A percentile compares a stretch with the other conserved stretches of the same genome.
Conservation (phyloP, 2,329 filamentous ascomycete species). For the Alternaria brassicae region DNA sequence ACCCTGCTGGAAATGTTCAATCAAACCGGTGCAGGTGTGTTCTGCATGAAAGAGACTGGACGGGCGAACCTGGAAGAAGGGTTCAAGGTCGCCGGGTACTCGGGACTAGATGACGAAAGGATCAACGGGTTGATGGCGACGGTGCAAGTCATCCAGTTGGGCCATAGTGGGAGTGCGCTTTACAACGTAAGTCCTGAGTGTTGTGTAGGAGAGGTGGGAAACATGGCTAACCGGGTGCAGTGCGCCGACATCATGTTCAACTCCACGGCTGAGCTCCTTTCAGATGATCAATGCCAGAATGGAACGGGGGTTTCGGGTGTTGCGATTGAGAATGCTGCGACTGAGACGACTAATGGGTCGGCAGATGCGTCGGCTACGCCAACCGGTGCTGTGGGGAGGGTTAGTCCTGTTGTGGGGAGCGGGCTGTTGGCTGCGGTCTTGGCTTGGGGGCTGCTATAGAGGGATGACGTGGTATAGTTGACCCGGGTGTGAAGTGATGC, state of each 20-base stretch:
- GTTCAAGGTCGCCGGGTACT: conserved; percentile 34
- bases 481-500: no score
- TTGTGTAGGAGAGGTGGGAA: not conserved
- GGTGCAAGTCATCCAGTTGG: conserved; percentile 56
- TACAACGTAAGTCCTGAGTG: conserved; percentile 51
- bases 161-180: conserved; percentile 50
- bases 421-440: conserved; percentile 29
- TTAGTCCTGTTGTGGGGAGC: conserved; percentile 27
- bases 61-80: conserved; percentile 33
- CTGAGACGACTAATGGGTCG: not conserved
- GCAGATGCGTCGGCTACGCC: conserved; percentile 1
- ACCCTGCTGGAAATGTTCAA: conserved; percentile 55
- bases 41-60: conserved; percentile 53
- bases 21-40: conserved; percentile 57
- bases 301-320: conserved; percentile 50
- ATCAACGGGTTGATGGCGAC: conserved; percentile 52
- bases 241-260: conserved; percentile 56
- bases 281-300: conserved; percentile 50
- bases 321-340: conserved; percentile 31
- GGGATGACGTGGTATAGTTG: not conserved
- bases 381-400: conserved; percentile 19
- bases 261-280: conserved; percentile 46
- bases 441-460: conserved; percentile 25
- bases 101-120: conserved; percentile 23
- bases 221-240: conserved; percentile 31